Base-by-base conservation (phyloP, 371 early-diverging fungal species). In the Massospora cicadina region DNA sequence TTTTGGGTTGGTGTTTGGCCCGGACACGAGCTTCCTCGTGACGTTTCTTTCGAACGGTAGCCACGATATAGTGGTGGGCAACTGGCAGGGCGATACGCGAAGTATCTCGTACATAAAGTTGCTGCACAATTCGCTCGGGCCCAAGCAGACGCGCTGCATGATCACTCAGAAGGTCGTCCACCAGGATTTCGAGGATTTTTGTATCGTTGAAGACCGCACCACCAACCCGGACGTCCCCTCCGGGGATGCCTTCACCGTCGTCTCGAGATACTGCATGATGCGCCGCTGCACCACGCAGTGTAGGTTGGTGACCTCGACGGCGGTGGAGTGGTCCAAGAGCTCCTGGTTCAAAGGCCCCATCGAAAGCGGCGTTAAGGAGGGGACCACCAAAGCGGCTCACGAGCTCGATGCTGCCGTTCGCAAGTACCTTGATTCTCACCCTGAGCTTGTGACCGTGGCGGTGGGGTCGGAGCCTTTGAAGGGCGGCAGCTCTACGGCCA, bases 101-200 rank as follows among this genome's bases (percentile, higher is more conserved):
- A 71, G 69, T 43, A 68, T 68, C 5, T 26, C 56, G 0, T 28
- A 29, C 58, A 68, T 65, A 33, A 71, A 69, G 25, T 54, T 54
- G 21, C 43, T 62, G 43, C 24, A 21, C 29, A 63, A 63, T 25
- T 27, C 63, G 1, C 17, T 63, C 73, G 88, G 89, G 1, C 90
- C 90, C 26, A 88, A 85, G 68, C 77, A 78, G 2, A 85, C 90
- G 12, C 77, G 76, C 60, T 86, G 86, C 28, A 75, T 76, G 28
- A 68, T 85, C 56, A 80, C 74, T 26, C 84, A 85, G 66, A 78
- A 81, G 54, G 73, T 84, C 25, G 66, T 79, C 30, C 66, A 77
- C 65, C 68, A 68, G 61, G 84, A 90, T 69, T 76, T 80, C 68
- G 74, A 75, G 29, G 27, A 27, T 25, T 54, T 29, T 43, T 12